These are phyloP conservation scores for Tolypocladium tropicale DNA, from an alignment of 2,329 filamentous ascomycete species.

Conservation along the genomic window DNA sequence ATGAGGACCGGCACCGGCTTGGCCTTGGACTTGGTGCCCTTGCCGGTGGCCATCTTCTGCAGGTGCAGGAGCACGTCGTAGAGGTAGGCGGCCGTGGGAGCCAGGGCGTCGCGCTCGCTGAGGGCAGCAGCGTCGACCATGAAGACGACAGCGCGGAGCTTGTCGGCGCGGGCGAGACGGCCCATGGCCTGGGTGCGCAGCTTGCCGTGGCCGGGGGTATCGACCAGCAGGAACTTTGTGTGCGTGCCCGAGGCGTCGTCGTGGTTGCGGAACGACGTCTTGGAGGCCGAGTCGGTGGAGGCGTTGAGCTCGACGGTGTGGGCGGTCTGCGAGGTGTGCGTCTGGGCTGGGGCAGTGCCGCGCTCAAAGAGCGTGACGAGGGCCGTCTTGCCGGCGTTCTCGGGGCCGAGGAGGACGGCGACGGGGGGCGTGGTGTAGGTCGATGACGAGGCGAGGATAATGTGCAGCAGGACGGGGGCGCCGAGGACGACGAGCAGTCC, in stretches of 20 bases:
- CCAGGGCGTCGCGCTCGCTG: slow-evolving; percentile 47
- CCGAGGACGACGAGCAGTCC: slow-evolving; percentile 61
- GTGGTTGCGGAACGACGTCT: slow-evolving; percentile 42
- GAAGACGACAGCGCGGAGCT: slow-evolving; percentile 69
- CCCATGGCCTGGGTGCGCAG: slow-evolving; percentile 61
- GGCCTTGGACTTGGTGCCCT: slow-evolving; percentile 25
- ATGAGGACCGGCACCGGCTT: slow-evolving; percentile 61
- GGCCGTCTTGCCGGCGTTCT: slow-evolving; percentile 77
- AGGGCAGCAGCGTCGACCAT: slow-evolving; percentile 76
- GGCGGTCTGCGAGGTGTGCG: slow-evolving; percentile 44
- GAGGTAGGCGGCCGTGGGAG: slow-evolving; percentile 71
- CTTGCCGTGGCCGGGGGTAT: slow-evolving; percentile 95
- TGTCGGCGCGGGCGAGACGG: slow-evolving; percentile 31
- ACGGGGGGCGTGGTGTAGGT: slow-evolving; percentile 60
- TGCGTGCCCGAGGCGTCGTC: slow-evolving; percentile 44
- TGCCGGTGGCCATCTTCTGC: slow-evolving; percentile 52
- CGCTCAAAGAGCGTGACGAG: slow-evolving; percentile 66
- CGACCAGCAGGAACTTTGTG: slow-evolving; percentile 65
- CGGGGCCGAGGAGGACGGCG: slow-evolving; percentile 72
- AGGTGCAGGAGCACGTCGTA: slow-evolving; percentile 80
- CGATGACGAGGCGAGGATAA: slow-evolving; percentile 57
- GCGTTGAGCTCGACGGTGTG: slow-evolving; percentile 46
- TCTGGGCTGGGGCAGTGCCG: slow-evolving; percentile 32
- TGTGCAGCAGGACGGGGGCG: slow-evolving; percentile 69
- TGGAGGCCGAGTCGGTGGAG: slow-evolving; percentile 32